phyloP scores from a whole-genome alignment of 805 yeast genomes.

The Ascoidea tarda region DNA sequence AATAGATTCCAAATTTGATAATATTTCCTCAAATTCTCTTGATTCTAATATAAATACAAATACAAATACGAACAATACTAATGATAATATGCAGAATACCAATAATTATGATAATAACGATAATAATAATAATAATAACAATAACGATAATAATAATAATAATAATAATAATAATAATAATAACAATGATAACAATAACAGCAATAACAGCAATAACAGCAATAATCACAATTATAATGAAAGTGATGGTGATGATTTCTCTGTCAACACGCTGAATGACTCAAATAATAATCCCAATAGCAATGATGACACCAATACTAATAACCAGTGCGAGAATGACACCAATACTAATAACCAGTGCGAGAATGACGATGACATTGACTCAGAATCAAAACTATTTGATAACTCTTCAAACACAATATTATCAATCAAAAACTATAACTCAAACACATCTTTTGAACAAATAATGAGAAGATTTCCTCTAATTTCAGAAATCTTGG shows the following conservation, averaged over 20 bases:
- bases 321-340: not conserved
- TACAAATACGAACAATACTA: conserved; percentile 1
- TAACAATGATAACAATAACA: not conserved
- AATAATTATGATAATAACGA: not conserved
- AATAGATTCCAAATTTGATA: conserved; percentile 6
- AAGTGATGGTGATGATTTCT: not conserved
- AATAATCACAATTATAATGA: not conserved
- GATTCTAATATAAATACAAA: conserved; percentile 3
- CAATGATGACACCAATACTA: not conserved
- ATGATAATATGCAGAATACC: conserved; percentile 6
- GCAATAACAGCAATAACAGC: conserved; percentile 1
- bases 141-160: conserved; percentile 1
- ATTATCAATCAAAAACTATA: not conserved
- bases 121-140: not conserved
- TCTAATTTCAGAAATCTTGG: conserved; percentile 21
- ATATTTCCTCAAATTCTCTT: conserved; percentile 6
- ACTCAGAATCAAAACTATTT: conserved; percentile 2
- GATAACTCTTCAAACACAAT: not conserved
- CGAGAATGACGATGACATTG: not conserved
- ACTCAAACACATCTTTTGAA: conserved; percentile 17
- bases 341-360: conserved; percentile 1
- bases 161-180: conserved; percentile 2
- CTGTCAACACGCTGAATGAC: not conserved
- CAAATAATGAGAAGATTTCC: conserved; percentile 27
- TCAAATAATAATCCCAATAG: not conserved